Evolutionary conservation across 2,329 filamentous ascomycete species (phyloP).

Genomic region (Ascosphaera pollenicola): DNA sequence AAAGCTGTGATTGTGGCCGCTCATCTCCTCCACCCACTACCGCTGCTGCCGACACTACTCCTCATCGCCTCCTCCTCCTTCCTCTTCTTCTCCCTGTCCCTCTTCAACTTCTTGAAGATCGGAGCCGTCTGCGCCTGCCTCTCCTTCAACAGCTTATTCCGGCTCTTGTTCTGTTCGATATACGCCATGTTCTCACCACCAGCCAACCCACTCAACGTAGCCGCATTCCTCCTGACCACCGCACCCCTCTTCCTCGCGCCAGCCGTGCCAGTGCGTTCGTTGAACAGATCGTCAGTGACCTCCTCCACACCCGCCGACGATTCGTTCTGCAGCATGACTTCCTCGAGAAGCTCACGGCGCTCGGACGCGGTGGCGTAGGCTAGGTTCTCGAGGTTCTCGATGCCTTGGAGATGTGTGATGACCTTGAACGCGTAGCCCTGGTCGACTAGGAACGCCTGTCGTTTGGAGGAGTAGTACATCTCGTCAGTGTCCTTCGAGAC

Average conservation of each 20-base stretch:
- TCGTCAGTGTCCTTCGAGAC: conserved; percentile 95
- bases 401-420: conserved; percentile 82
- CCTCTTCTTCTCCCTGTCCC: conserved; percentile 36
- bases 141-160: conserved; percentile 45
- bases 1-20: not conserved
- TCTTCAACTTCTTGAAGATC: conserved; percentile 44
- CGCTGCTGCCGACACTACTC: not conserved
- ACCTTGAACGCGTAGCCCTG: conserved; percentile 99
- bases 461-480: conserved; percentile 93
- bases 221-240: conserved; percentile 58
- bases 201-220: conserved; percentile 62
- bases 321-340: conserved; percentile 76
- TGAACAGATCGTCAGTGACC: conserved; percentile 45
- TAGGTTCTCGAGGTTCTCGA: conserved; percentile 62
- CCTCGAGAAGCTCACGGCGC: conserved; percentile 65
- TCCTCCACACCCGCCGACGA: conserved; percentile 48
- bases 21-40: not conserved
- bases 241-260: conserved; percentile 27
- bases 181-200: conserved; percentile 98
- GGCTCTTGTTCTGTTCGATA: conserved; percentile 56
- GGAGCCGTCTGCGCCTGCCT: conserved; percentile 30
- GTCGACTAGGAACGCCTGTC: conserved; percentile 91
- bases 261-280: conserved; percentile 27
- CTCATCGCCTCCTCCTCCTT: conserved; percentile 19
- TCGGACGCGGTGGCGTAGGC: conserved; percentile 61